Conservation (phyloP, 2,329 filamentous ascomycete genomes). For the Pestalotiopsis sp. region DNA sequence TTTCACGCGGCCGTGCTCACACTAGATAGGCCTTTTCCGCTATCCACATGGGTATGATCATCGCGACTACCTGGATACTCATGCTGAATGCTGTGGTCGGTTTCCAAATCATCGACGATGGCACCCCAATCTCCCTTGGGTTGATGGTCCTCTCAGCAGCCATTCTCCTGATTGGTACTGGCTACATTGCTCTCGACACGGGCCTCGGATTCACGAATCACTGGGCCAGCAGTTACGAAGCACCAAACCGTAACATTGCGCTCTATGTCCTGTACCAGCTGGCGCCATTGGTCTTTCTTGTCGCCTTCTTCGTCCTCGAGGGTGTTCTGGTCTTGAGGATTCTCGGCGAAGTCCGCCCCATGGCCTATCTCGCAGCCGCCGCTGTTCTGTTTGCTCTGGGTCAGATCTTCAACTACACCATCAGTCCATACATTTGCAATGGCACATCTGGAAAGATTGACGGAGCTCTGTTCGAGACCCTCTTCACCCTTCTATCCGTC, state of each 20-base stretch:
- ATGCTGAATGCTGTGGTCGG: conserved; percentile 91
- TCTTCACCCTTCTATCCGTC: conserved; percentile 87
- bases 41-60: conserved; percentile 86
- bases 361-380: conserved; percentile 79
- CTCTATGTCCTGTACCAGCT: conserved; percentile 95
- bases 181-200: conserved; percentile 94
- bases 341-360: conserved; percentile 85
- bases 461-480: conserved; percentile 85
- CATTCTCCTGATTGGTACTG: conserved; percentile 81
- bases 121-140: conserved; percentile 79
- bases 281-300: conserved; percentile 83
- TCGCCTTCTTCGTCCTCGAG: conserved; percentile 83
- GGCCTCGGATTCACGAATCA: conserved; percentile 81
- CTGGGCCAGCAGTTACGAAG: conserved; percentile 62
- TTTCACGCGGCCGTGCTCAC: background rate
- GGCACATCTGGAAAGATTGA: conserved; percentile 86
- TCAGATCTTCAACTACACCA: conserved; percentile 93
- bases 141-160: conserved; percentile 71
- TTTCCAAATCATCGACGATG: conserved; percentile 91
- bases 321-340: conserved; percentile 79
- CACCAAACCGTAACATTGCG: conserved; percentile 73
- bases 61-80: conserved; percentile 85
- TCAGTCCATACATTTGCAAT: conserved; percentile 87
- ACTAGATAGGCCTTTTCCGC: conserved; percentile 74
- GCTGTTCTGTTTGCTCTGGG: conserved; percentile 84